A percentile compares a stretch with the other conserved stretches of the same genome.
Evolutionary conservation across 2,329 filamentous ascomycete species (phyloP).

Genomic region (Zymoseptoria pseudotritici): DNA sequence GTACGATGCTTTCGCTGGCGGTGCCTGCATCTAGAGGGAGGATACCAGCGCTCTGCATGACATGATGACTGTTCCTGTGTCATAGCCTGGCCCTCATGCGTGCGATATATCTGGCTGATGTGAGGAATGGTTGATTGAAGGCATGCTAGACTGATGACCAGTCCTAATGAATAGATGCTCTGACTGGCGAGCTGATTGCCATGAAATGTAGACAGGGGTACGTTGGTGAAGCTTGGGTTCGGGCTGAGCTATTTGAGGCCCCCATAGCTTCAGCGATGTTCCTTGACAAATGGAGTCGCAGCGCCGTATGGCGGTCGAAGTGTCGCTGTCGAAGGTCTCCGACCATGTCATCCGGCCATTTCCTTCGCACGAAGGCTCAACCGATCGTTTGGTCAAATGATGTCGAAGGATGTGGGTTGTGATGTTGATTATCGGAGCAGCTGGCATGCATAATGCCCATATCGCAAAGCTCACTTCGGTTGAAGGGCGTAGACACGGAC

Average conservation of each 20-base stretch:
- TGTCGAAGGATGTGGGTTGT: neutral
- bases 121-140: neutral
- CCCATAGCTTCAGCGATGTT: neutral
- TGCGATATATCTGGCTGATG: neutral
- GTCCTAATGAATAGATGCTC: neutral
- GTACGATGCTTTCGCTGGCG: neutral
- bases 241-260: neutral
- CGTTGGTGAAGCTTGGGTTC: neutral
- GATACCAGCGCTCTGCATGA: neutral
- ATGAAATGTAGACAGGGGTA: neutral
- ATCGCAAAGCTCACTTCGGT: constrained; percentile 29
- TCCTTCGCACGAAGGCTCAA: neutral
- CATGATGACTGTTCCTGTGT: neutral
- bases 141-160: neutral
- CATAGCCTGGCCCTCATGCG: neutral
- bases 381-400: neutral
- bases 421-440: neutral
- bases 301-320: neutral
- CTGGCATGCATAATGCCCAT: neutral
- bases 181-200: neutral
- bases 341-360: neutral
- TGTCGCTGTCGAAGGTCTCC: neutral
- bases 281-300: neutral
- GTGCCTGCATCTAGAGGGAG: neutral
- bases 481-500: constrained; percentile 73